These are phyloP conservation scores for Agaricus subrufescens DNA, from an alignment of 768 basidiomycete genomes.

Conservation along the genomic window DNA sequence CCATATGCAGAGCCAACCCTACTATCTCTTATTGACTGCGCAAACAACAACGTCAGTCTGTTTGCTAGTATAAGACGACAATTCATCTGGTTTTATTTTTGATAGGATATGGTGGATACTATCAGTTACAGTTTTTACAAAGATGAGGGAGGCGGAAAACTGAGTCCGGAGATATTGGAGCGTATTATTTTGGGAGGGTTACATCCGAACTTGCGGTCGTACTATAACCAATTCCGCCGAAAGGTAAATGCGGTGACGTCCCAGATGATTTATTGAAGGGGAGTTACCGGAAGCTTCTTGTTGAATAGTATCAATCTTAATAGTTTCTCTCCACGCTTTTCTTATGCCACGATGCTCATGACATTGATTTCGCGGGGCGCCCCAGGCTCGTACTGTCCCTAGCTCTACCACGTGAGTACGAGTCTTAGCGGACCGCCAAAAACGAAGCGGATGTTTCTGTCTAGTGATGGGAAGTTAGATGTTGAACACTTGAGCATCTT, in stretches of 20 bases:
- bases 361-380: too few species aligned
- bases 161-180: conserved; percentile 24
- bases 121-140: conserved; percentile 16
- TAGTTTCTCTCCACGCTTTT: too few species aligned
- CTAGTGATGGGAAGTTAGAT: too few species aligned
- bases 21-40: conserved; percentile 20
- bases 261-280: neutral
- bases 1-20: conserved; percentile 16
- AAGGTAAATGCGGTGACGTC: neutral
- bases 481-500: too few species aligned
- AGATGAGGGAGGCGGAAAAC: conserved; percentile 10
- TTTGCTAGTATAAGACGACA: neutral
- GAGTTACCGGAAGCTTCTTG: too few species aligned
- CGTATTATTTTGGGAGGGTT: conserved; percentile 29
- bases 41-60: conserved; percentile 19
- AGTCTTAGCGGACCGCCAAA: too few species aligned
- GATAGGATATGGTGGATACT: conserved; percentile 28
- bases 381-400: too few species aligned
- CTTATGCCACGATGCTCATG: too few species aligned
- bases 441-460: too few species aligned
- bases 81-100: neutral
- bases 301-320: too few species aligned
- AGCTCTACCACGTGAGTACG: too few species aligned
- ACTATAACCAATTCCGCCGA: conserved; percentile 1
- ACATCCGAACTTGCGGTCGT: conserved; percentile 24